Evolutionary conservation across 2,329 filamentous ascomycete species (phyloP).

Genomic region (Sclerotinia glacialis): DNA sequence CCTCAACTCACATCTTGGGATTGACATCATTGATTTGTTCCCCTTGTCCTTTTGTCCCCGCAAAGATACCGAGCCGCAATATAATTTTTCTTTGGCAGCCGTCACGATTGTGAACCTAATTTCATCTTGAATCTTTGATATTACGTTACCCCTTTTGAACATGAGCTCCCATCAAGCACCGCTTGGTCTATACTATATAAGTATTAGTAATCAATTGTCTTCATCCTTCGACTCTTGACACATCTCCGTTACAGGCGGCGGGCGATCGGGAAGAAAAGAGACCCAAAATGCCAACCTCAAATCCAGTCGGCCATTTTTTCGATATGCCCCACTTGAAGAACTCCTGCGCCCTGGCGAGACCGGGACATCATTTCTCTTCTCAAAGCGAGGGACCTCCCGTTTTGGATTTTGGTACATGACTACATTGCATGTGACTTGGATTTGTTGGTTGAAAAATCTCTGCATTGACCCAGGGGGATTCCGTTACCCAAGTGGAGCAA

Average conservation of each 20-base stretch:
- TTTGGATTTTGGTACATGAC: constrained; percentile 8
- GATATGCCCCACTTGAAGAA: constrained; percentile 6
- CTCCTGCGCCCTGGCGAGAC: neutral
- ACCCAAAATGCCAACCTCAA: neutral
- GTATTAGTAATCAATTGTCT: neutral
- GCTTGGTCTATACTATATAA: too few species aligned
- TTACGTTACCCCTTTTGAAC: neutral
- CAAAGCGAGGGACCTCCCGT: constrained; percentile 13
- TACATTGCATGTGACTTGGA: constrained; percentile 15
- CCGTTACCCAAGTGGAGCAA: constrained; percentile 1
- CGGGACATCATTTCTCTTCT: neutral
- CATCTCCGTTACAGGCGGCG: neutral
- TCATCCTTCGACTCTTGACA: neutral
- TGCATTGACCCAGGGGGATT: neutral
- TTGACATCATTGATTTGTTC: constrained; percentile 6
- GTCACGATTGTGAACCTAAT: neutral
- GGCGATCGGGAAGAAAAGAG: neutral
- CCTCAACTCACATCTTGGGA: neutral
- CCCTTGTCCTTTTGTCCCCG: neutral
- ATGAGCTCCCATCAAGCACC: neutral
- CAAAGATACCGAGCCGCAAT: constrained; percentile 8
- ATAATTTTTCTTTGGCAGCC: neutral
- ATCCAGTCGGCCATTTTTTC: constrained; percentile 12
- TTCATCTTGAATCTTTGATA: neutral
- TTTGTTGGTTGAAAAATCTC: neutral